A percentile compares a stretch with the other conserved stretches of the same genome.
phyloP scores from a whole-genome alignment of 495 filamentous ascomycete genomes.

The Margaritispora aquatica region DNA sequence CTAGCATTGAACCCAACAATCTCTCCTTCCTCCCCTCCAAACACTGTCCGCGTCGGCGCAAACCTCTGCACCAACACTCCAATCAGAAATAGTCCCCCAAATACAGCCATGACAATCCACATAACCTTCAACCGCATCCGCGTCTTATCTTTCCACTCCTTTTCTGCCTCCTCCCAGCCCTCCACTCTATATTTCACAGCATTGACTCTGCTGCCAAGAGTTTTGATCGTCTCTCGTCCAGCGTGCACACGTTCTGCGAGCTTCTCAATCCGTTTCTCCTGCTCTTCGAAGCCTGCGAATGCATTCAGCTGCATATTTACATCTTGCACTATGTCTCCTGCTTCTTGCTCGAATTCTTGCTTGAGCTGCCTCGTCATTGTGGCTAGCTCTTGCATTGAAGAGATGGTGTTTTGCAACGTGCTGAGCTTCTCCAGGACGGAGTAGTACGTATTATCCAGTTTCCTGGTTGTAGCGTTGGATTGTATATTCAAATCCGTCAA shows the following conservation, averaged over 20 bases:
- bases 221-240: constrained; percentile 56
- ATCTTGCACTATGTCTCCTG: constrained; percentile 53
- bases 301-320: constrained; percentile 57
- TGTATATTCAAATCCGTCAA: constrained; percentile 37
- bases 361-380: constrained; percentile 54
- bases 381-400: constrained; percentile 63
- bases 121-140: constrained; percentile 54
- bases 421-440: constrained; percentile 72
- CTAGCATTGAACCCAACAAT: constrained; percentile 12
- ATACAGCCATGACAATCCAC: constrained; percentile 45
- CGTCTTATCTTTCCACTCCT: constrained; percentile 65
- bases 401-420: constrained; percentile 59
- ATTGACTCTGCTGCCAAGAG: constrained; percentile 61
- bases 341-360: constrained; percentile 54
- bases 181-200: constrained; percentile 58
- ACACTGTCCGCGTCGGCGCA: constrained; percentile 2
- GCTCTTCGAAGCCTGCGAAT: constrained; percentile 63
- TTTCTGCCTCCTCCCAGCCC: constrained; percentile 63
- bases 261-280: constrained; percentile 57
- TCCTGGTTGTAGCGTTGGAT: constrained; percentile 54
- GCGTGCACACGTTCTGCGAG: constrained; percentile 59
- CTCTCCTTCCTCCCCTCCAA: background rate
- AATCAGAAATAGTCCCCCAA: constrained; percentile 39
- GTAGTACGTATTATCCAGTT: constrained; percentile 84
- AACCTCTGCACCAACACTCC: constrained; percentile 28